Conservation (phyloP, 2,329 filamentous ascomycete genomes). For the Clarireedia hainanense region DNA sequence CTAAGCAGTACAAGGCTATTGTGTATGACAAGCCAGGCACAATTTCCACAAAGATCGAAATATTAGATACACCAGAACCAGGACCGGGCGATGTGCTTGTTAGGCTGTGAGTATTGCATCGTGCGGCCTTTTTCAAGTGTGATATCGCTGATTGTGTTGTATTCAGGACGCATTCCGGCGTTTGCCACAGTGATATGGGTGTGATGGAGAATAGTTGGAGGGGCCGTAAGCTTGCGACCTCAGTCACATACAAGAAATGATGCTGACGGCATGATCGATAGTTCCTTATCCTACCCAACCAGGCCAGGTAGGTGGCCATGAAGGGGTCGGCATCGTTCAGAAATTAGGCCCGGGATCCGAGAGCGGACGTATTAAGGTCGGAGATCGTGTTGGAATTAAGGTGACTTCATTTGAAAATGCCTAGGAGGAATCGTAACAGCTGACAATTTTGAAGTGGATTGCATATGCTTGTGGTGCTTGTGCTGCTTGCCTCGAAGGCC, state of each 20-base stretch:
- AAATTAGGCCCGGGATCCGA: conserved; percentile 56
- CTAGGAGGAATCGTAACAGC: not conserved
- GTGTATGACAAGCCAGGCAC: conserved; percentile 59
- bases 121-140: not conserved
- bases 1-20: conserved; percentile 54
- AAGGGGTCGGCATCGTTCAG: conserved; percentile 58
- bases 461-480: conserved; percentile 47
- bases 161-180: conserved; percentile 50
- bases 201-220: conserved; percentile 41
- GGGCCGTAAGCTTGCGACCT: conserved; percentile 17
- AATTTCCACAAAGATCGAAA: conserved; percentile 56
- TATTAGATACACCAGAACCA: conserved; percentile 57
- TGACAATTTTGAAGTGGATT: conserved; percentile 37
- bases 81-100: conserved; percentile 54
- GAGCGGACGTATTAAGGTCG: conserved; percentile 48
- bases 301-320: conserved; percentile 61
- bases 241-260: conserved; percentile 5
- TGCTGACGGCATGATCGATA: conserved; percentile 36
- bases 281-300: conserved; percentile 51
- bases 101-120: conserved; percentile 40
- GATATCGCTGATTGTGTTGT: conserved; percentile 4
- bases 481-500: conserved; percentile 44
- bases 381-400: conserved; percentile 63
- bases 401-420: conserved; percentile 27
- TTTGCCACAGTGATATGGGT: conserved; percentile 56